These are phyloP conservation scores for Clavispora fructus DNA, from an alignment of 805 yeast genomes.

Conservation along the genomic window DNA sequence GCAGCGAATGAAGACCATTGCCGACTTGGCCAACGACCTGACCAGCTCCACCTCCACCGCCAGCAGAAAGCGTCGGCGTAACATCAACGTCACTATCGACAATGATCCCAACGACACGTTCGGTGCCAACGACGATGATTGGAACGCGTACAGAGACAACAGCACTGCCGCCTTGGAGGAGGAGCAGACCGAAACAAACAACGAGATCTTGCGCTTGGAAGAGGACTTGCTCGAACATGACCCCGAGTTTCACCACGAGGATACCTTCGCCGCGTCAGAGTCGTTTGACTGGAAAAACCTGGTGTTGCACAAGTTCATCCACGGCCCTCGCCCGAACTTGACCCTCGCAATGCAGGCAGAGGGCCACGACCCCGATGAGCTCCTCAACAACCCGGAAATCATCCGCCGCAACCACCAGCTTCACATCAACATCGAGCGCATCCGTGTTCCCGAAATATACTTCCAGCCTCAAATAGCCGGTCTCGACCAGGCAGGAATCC, in stretches of 20 bases:
- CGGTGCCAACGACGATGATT: constrained; percentile 94
- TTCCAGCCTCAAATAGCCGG: constrained; percentile 95
- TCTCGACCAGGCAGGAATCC: constrained; percentile 90
- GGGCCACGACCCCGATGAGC: constrained; percentile 37
- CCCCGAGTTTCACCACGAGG: constrained; percentile 80
- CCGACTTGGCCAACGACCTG: constrained; percentile 77
- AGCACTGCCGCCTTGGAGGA: constrained; percentile 74
- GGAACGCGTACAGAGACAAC: constrained; percentile 86
- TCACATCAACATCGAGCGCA: constrained; percentile 85
- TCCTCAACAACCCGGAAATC: constrained; percentile 52
- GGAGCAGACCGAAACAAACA: constrained; percentile 68
- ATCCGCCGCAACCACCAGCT: constrained; percentile 86
- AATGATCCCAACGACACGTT: constrained; percentile 91
- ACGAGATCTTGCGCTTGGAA: constrained; percentile 57
- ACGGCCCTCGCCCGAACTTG: constrained; percentile 87
- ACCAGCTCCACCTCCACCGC: constrained; percentile 43
- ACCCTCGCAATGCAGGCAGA: constrained; percentile 43
- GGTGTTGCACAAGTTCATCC: constrained; percentile 71
- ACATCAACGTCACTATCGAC: constrained; percentile 59
- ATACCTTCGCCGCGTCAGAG: constrained; percentile 68
- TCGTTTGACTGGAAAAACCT: constrained; percentile 78
- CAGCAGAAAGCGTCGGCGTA: constrained; percentile 39
- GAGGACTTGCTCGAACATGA: constrained; percentile 74
- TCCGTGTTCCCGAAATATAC: constrained; percentile 84
- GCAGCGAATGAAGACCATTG: constrained; percentile 84